Base-by-base conservation (phyloP, 768 basidiomycete genomes). In the Tremella fuciformis region DNA sequence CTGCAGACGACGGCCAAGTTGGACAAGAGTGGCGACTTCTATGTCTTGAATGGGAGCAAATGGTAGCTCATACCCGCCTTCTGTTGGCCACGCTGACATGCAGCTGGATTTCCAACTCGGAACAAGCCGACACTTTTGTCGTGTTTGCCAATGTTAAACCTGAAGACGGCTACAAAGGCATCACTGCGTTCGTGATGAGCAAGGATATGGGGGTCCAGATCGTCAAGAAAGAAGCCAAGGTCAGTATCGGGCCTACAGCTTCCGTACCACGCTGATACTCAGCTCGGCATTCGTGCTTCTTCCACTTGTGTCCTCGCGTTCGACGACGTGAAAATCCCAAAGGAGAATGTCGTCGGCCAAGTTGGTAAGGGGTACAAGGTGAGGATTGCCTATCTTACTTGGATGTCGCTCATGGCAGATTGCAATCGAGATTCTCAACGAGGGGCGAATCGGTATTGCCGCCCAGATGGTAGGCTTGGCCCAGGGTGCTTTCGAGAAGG, bases 381-480 rank as follows among this genome's bases (percentile, higher is more conserved):
- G 53, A 40, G 63, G n/a, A n/a, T n/a, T 57, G 22, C 16, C 9
- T 6, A 9, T 1, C 16, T 8, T 19, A 11, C 42, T 29, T 34
- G 13, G 37, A 21, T 34, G 40, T 62, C 24, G 58, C 49, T 11
- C 24, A 42, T 26, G 19, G 2, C 40, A 87, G 85, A 87, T 94
- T 71, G 94, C 94, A 41, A 98, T 98, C 62, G 89, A 97, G 78
- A 94, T 93, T 64, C 76, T 98, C 58, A 97, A 98, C 74, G 94
- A 98, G 79, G 93, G 88, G 80, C 89, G 94, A 58, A 94, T 97
- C 67, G 94, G 94, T 29, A 98, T 98, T 63, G 96, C 94, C 16
- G 94, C 90, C 0, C 96, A 99, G 78, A 97, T 98, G 96, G 82
- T 99, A 54, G 96, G 96, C 15, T 85, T 98, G 26, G 96, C 96